A percentile compares a stretch with the other conserved stretches of the same genome.
These are phyloP conservation scores for Verbascum thapsus DNA, from an alignment of 257 asterid species.

Conservation along the genomic window DNA sequence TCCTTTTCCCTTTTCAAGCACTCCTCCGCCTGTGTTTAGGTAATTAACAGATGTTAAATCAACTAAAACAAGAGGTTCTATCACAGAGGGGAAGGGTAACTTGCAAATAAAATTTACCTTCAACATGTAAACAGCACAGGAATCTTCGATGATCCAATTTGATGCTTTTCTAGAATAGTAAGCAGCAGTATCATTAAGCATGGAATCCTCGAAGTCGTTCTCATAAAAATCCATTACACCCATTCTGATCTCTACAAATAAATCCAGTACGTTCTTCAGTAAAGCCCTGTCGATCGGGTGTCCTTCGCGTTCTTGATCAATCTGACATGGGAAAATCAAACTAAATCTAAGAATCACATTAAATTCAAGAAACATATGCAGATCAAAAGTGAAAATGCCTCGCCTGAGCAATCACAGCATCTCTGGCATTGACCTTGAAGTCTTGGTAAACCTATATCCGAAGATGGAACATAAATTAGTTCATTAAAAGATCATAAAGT, in stretches of 20 bases:
- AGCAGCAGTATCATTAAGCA: constrained; percentile 48
- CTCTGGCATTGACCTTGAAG: constrained; percentile 43
- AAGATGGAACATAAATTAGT: constrained; percentile 18
- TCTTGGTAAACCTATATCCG: constrained; percentile 49
- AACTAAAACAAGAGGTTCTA: not conserved
- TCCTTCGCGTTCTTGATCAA: constrained; percentile 51
- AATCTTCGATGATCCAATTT: constrained; percentile 55
- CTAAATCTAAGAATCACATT: constrained; percentile 5
- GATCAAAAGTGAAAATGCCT: constrained; percentile 19
- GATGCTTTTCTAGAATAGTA: constrained; percentile 67
- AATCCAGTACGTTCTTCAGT: constrained; percentile 48
- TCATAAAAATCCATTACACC: constrained; percentile 41
- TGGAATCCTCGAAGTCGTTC: constrained; percentile 46
- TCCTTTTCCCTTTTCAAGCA: constrained; percentile 60
- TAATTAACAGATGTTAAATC: constrained; percentile 1
- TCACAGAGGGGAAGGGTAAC: not conserved
- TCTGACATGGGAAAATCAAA: constrained; percentile 32
- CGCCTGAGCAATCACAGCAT: constrained; percentile 51
- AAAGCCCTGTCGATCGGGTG: constrained; percentile 50
- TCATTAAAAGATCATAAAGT: not conserved
- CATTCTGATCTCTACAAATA: constrained; percentile 52
- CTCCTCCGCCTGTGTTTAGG: constrained; percentile 50
- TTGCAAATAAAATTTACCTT: constrained; percentile 37
- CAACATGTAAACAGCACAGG: constrained; percentile 66
- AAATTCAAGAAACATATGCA: not conserved